Evolutionary conservation across 2,329 filamentous ascomycete genomes (phyloP), one percentile per base, ranked within the genome.

Genomic region (Helotiales sp.): DNA sequence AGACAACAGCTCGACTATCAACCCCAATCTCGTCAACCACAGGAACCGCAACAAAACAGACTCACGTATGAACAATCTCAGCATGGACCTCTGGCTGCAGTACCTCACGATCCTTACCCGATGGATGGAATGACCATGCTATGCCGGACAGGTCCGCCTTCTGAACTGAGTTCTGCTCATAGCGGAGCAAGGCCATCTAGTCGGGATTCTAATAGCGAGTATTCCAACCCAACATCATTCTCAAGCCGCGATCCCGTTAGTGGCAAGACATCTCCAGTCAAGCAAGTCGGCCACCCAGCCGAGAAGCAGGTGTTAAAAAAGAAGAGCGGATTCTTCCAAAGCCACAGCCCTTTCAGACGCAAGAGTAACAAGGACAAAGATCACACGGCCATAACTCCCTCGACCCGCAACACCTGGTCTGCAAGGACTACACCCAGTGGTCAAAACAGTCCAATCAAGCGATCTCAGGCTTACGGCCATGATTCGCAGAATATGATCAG

Each of bases 121-220:
- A 88, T 91, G 78, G 95, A 98, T 77, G 95, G 94, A 4, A 98
- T 98, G 93, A 97, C 95, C 0, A 97, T 98, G 87, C 91, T 97
- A 70, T 98, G 95, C 79, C 89, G 93, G 67, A 89, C 92, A 45
- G 91, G 89, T 3, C 86, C 90, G 45, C 85, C 85, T 59, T 90
- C 88, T n/a, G 89, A 90, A 80, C 87, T 81, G 79, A 93, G 85
- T 79, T 90, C 90, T 28, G 75, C 82, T 28, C 88, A 86, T 52
- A 90, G 88, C 69, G 87, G 89, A 26, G 89, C 87, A 59, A 87
- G 93, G 54, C 93, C 93, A 55, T 91, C 91, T 15, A 97, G 93
- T 78, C 88, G 92, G 71, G 94, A 97, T 75, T 96, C 93, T 58
- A 90, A 92, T 73, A 98, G 95, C 79, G 95, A 97, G 71, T 92